Evolutionary conservation across 2,329 filamentous ascomycete genomes (phyloP).

Genomic region (Sporothrix pallida): DNA sequence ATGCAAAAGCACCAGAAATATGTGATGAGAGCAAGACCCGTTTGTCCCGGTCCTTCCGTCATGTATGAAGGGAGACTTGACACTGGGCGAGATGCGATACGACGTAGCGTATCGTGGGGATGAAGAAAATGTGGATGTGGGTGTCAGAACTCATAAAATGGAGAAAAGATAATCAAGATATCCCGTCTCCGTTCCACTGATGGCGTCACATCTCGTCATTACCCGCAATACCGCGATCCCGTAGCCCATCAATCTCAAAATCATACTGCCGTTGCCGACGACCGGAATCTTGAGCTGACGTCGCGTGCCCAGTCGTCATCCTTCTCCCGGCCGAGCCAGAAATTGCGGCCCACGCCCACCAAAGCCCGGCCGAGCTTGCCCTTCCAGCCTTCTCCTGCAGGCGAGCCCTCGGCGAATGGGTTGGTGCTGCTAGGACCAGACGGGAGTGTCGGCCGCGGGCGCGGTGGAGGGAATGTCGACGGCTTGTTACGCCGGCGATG

Average conservation of each 20-base stretch:
- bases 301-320: conserved; percentile 72
- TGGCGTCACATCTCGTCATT: conserved; percentile 14
- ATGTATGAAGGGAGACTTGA: too few species aligned
- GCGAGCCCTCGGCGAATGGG: conserved; percentile 71
- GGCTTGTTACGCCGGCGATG: conserved; percentile 36
- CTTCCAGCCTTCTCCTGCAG: conserved; percentile 79
- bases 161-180: too few species aligned
- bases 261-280: conserved; percentile 28
- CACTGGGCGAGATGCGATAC: background rate
- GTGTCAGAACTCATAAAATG: too few species aligned
- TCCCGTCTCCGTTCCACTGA: background rate
- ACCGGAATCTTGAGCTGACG: conserved; percentile 50
- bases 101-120: background rate
- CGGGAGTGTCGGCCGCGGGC: background rate
- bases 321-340: conserved; percentile 75
- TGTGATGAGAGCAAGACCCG: background rate
- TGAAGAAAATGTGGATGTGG: too few species aligned
- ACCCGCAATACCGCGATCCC: background rate
- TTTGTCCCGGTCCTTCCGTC: background rate
- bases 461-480: conserved; percentile 45
- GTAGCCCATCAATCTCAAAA: too few species aligned
- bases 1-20: background rate
- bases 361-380: conserved; percentile 80
- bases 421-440: conserved; percentile 45
- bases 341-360: conserved; percentile 73